These are phyloP conservation scores for Paratinospora sagittata DNA, from an alignment of 164 flowering plant species.

Conservation along the genomic window DNA sequence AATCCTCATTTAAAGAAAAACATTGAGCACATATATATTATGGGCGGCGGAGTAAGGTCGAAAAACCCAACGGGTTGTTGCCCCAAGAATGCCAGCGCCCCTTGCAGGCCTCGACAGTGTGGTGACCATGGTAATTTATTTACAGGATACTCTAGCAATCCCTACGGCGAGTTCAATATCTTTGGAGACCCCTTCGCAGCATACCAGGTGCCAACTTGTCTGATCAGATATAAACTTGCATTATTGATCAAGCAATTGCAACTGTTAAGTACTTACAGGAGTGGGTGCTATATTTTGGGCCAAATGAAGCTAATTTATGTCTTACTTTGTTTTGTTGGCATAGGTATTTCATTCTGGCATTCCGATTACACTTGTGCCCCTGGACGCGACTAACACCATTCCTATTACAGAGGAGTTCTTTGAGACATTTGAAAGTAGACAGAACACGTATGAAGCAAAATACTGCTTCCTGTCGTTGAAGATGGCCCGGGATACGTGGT, in stretches of 20 bases:
- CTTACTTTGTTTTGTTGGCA: not conserved
- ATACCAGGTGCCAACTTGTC: slow-evolving; percentile 48
- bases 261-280: too few species aligned
- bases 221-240: not conserved
- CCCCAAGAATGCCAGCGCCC: slow-evolving; percentile 38
- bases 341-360: slow-evolving; percentile 93
- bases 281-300: too few species aligned
- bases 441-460: slow-evolving; percentile 75
- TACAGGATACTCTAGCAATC: slow-evolving; percentile 60
- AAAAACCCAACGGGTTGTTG: slow-evolving; percentile 78
- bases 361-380: slow-evolving; percentile 80
- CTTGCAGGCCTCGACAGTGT: slow-evolving; percentile 60
- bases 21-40: slow-evolving; percentile 64
- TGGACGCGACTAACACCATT: slow-evolving; percentile 95
- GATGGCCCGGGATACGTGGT: slow-evolving; percentile 75
- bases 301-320: not conserved
- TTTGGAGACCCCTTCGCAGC: slow-evolving; percentile 94
- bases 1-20: slow-evolving; percentile 80
- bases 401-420: slow-evolving; percentile 63
- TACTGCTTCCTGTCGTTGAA: slow-evolving; percentile 77
- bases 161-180: slow-evolving; percentile 85
- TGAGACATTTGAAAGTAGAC: slow-evolving; percentile 47
- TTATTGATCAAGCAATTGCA: not conserved
- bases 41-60: slow-evolving; percentile 89
- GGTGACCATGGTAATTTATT: slow-evolving; percentile 78